These are phyloP conservation scores for Fusarium sulawesiense DNA, from an alignment of 2,329 filamentous ascomycete genomes.

Conservation along the genomic window DNA sequence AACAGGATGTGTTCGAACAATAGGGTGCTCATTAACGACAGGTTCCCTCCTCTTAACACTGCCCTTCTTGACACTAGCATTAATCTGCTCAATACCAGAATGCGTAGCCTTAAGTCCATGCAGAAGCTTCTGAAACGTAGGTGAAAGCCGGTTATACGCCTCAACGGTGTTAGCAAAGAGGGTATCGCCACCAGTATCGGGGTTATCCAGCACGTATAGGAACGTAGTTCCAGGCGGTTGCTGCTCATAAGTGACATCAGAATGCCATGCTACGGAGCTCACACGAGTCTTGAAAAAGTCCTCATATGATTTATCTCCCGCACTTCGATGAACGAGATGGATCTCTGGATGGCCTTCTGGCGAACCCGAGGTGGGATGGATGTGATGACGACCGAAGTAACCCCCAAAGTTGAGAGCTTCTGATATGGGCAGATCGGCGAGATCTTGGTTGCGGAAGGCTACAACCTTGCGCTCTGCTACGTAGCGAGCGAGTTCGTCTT, in stretches of 20 bases:
- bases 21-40: conserved; percentile 77
- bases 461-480: conserved; percentile 83
- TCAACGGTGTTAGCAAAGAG: conserved; percentile 82
- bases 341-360: conserved; percentile 79
- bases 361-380: conserved; percentile 81
- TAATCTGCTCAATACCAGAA: conserved; percentile 84
- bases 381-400: conserved; percentile 85
- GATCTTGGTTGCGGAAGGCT: conserved; percentile 81
- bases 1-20: conserved; percentile 82
- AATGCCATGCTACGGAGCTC: conserved; percentile 89
- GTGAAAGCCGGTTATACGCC: conserved; percentile 84
- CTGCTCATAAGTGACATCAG: conserved; percentile 86
- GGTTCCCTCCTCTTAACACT: conserved; percentile 81
- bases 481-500: conserved; percentile 80
- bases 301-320: conserved; percentile 58
- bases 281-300: conserved; percentile 75
- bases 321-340: conserved; percentile 81
- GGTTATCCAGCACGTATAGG: conserved; percentile 86
- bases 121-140: conserved; percentile 80
- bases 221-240: conserved; percentile 93
- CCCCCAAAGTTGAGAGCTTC: conserved; percentile 75
- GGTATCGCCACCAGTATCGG: conserved; percentile 84
- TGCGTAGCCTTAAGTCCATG: conserved; percentile 85
- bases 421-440: conserved; percentile 75
- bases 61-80: conserved; percentile 72